phyloP scores from a whole-genome alignment of 352 stramenopile species.

The Phytophthora constricta region DNA sequence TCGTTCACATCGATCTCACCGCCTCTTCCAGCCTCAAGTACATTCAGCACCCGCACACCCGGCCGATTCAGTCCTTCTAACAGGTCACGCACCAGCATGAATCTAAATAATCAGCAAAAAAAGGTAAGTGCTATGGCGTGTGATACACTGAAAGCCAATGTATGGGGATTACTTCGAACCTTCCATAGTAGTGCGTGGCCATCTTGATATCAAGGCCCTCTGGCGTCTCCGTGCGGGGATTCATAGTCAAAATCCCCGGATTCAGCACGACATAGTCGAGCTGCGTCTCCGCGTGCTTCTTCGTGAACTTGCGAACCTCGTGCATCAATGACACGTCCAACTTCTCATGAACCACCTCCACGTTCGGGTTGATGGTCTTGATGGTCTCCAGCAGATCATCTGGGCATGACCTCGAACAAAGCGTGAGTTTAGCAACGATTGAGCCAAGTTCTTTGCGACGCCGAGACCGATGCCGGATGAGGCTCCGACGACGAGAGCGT shows the following conservation, averaged over 20 bases:
- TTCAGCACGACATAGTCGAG: constrained; percentile 30
- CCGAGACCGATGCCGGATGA: constrained; percentile 27
- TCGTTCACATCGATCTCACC: constrained; percentile 26
- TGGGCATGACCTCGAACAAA: constrained; percentile 27
- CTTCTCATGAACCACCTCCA: constrained; percentile 25
- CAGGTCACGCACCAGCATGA: constrained; percentile 34
- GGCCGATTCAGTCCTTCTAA: constrained; percentile 23
- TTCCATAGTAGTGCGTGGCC: constrained; percentile 34
- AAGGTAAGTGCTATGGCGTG: background rate
- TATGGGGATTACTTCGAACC: background rate
- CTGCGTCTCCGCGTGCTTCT: constrained; percentile 6
- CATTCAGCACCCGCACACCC: constrained; percentile 27
- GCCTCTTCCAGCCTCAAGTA: constrained; percentile 17
- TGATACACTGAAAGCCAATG: background rate
- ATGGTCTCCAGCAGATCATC: constrained; percentile 16
- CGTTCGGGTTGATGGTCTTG: constrained; percentile 17
- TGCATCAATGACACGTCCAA: constrained; percentile 20
- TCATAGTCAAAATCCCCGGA: constrained; percentile 17
- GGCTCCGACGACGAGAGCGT: constrained; percentile 24
- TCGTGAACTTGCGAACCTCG: constrained; percentile 26
- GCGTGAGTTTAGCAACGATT: constrained; percentile 18
- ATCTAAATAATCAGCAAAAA: constrained; percentile 4
- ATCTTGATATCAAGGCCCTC: constrained; percentile 29
- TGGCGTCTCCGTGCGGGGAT: constrained; percentile 12
- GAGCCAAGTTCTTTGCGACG: constrained; percentile 15